phyloP scores from a whole-genome alignment of 2,329 filamentous ascomycete species.

The Karstenula rhodostoma region DNA sequence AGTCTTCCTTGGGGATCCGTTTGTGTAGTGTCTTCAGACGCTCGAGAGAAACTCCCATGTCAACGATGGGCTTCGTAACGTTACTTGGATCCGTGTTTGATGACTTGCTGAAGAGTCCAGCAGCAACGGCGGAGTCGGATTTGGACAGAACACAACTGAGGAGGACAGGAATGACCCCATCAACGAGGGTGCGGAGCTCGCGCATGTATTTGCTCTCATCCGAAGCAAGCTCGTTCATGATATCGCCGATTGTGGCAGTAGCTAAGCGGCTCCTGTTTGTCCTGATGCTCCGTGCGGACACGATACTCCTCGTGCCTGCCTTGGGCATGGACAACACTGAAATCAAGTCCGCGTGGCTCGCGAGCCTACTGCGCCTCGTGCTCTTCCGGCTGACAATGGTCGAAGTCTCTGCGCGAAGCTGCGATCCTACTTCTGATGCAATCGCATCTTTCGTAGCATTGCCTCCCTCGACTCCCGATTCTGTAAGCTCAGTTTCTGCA shows the following conservation, averaged over 20 bases:
- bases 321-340: constrained; percentile 83
- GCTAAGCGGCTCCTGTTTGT: constrained; percentile 73
- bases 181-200: constrained; percentile 90
- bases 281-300: constrained; percentile 80
- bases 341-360: constrained; percentile 91
- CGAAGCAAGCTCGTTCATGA: constrained; percentile 79
- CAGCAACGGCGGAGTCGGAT: constrained; percentile 68
- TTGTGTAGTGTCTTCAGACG: constrained; percentile 82
- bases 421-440: constrained; percentile 41
- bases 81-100: constrained; percentile 64
- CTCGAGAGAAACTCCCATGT: constrained; percentile 92
- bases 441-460: constrained; percentile 27
- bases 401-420: constrained; percentile 42
- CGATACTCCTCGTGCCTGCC: constrained; percentile 71
- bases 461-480: constrained; percentile 29
- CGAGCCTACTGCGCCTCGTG: constrained; percentile 71
- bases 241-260: constrained; percentile 74
- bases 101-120: constrained; percentile 72
- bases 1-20: constrained; percentile 77
- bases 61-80: constrained; percentile 85
- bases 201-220: constrained; percentile 90
- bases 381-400: constrained; percentile 56
- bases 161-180: constrained; percentile 93
- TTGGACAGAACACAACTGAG: constrained; percentile 83
- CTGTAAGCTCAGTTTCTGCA: constrained; percentile 35